Evolutionary conservation across 2,329 filamentous ascomycete genomes (phyloP).

Genomic region (Diaporthe australafricana): DNA sequence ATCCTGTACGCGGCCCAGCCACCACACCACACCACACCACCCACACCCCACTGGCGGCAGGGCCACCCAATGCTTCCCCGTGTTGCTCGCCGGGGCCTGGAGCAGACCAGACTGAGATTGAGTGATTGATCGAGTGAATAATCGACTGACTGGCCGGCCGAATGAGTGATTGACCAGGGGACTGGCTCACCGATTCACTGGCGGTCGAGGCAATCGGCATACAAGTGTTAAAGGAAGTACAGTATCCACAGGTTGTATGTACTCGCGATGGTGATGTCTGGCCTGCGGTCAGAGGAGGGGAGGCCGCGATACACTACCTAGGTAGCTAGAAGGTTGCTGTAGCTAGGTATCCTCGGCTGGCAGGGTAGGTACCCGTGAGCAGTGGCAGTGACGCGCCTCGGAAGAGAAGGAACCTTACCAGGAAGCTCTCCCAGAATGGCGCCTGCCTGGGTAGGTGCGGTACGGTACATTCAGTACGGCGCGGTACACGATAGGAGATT

Average conservation of each 20-base stretch:
- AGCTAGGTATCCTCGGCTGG: no score
- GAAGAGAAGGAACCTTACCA: no score
- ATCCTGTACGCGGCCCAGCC: neutral
- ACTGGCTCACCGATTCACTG: neutral
- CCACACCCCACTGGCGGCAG: neutral
- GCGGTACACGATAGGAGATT: no score
- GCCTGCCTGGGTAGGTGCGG: neutral
- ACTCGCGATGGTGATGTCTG: no score
- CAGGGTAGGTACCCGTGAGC: no score
- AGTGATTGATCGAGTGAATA: neutral
- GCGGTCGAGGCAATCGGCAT: no score
- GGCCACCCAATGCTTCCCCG: neutral
- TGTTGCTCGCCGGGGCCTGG: neutral
- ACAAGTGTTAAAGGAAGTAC: neutral
- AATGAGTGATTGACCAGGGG: neutral
- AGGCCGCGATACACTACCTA: no score
- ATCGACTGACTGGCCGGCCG: neutral
- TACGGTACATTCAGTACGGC: neutral
- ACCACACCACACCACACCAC: conserved; percentile 1
- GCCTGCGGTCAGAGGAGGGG: no score
- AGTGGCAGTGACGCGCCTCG: no score
- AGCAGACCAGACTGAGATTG: neutral
- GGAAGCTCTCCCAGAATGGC: neutral
- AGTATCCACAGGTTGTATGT: no score
- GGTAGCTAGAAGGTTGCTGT: no score